A percentile compares a stretch with the other conserved stretches of the same genome.
Evolutionary conservation across 176 grass and related monocot genomes (phyloP).

Genomic region (Rhynchospora pubera): DNA sequence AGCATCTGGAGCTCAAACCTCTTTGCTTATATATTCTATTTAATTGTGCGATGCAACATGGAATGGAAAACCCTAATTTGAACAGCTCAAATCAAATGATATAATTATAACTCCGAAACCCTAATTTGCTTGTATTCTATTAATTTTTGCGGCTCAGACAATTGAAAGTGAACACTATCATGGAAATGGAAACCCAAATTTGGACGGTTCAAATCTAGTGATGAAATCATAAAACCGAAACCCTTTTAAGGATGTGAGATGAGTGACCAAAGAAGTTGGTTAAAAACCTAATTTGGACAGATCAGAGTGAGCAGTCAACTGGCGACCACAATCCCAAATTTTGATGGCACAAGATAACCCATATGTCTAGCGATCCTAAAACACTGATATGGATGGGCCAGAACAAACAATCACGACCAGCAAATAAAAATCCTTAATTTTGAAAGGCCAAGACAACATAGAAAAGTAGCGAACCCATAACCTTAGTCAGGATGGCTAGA

Average conservation of each 20-base stretch:
- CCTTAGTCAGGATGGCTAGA: neutral
- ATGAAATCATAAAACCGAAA: neutral
- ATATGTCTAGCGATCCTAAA: neutral
- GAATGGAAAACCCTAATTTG: constrained; percentile 13
- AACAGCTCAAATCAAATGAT: neutral
- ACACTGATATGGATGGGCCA: neutral
- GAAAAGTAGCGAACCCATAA: neutral
- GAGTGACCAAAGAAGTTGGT: neutral
- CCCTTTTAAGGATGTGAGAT: neutral
- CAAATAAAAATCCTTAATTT: neutral
- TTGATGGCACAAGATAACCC: neutral
- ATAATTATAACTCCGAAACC: neutral
- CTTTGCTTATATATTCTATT: neutral
- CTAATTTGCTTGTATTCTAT: neutral
- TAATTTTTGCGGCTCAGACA: neutral
- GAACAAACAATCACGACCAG: neutral
- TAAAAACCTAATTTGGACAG: neutral
- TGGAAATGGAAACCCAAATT: constrained; percentile 8
- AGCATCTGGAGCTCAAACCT: neutral
- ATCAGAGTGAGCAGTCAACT: neutral
- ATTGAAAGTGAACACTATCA: too few relatives aligned
- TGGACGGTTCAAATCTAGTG: constrained; percentile 1
- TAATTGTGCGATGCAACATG: neutral
- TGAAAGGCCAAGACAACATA: neutral
- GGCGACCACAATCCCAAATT: neutral